phyloP scores from a whole-genome alignment of 345 rosid genomes.

The Eucalyptus erythrocorys region DNA sequence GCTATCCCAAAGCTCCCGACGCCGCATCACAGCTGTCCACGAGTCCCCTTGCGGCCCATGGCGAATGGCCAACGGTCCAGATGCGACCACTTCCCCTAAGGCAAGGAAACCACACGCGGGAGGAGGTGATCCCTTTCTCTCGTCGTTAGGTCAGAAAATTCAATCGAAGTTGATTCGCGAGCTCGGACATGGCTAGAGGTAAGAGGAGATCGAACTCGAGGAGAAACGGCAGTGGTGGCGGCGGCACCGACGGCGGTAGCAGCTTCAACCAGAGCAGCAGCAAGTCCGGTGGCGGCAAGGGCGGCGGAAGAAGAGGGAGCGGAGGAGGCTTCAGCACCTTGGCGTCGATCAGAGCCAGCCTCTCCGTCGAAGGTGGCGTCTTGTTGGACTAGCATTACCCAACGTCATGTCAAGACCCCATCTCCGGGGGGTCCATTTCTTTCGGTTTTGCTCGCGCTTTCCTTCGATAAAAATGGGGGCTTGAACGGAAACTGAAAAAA shows the following conservation, averaged over 20 bases:
- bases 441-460: background rate
- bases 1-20: background rate
- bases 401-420: background rate
- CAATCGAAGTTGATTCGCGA: background rate
- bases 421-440: constrained; percentile 10
- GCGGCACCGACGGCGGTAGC: too few relatives aligned
- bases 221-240: background rate
- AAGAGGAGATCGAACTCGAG: background rate
- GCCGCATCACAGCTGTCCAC: background rate
- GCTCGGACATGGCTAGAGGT: background rate
- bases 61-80: background rate
- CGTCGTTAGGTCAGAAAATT: background rate
- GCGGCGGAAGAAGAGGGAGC: constrained; percentile 2
- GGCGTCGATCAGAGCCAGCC: constrained; percentile 14
- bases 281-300: too few relatives aligned
- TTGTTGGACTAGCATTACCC: constrained; percentile 29
- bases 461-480: too few relatives aligned
- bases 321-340: background rate
- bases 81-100: background rate
- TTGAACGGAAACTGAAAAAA: too few relatives aligned
- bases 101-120: background rate
- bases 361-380: constrained; percentile 67
- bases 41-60: background rate
- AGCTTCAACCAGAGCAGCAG: too few relatives aligned
- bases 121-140: background rate